These are phyloP conservation scores for Pouteria campechiana DNA, from an alignment of 179 eudicot genomes.

Conservation along the genomic window DNA sequence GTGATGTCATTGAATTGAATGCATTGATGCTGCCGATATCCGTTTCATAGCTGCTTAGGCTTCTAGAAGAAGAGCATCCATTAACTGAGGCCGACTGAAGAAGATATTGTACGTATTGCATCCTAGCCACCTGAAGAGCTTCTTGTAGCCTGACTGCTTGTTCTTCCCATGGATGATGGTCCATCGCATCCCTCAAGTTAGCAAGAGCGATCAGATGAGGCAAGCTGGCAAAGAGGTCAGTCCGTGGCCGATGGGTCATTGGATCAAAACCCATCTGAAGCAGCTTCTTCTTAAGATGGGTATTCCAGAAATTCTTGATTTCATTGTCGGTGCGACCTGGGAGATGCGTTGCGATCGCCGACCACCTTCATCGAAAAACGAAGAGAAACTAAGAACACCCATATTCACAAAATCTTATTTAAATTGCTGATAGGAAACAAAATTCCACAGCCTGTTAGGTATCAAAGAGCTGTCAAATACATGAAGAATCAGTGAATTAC, in stretches of 20 bases:
- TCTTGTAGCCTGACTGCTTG: slow-evolving; percentile 68
- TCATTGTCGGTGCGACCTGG: slow-evolving; percentile 87
- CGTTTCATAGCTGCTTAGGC: slow-evolving; percentile 11
- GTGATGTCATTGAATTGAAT: slow-evolving; percentile 16
- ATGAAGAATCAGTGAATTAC: too few species aligned
- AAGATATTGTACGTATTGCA: slow-evolving; percentile 51
- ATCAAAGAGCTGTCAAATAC: too few species aligned
- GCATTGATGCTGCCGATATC: slow-evolving; percentile 42
- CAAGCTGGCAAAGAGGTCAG: slow-evolving; percentile 73
- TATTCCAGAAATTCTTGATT: slow-evolving; percentile 90
- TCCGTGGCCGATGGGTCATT: slow-evolving; percentile 82
- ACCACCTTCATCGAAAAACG: slow-evolving; percentile 78
- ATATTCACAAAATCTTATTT: too few species aligned
- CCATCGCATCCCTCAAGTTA: slow-evolving; percentile 55
- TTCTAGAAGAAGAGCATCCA: slow-evolving; percentile 10
- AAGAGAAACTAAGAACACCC: too few species aligned
- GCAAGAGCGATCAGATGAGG: slow-evolving; percentile 84
- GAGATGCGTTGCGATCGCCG: slow-evolving; percentile 74
- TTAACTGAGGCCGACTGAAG: slow-evolving; percentile 28
- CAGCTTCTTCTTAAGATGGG: slow-evolving; percentile 79
- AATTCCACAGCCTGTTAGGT: too few species aligned
- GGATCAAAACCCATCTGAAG: slow-evolving; percentile 91
- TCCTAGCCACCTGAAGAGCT: slow-evolving; percentile 44
- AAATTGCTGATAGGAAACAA: too few species aligned
- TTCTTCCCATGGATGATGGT: slow-evolving; percentile 58